Base-by-base conservation (phyloP, 768 basidiomycete species). In the Tulasnella sp. region DNA sequence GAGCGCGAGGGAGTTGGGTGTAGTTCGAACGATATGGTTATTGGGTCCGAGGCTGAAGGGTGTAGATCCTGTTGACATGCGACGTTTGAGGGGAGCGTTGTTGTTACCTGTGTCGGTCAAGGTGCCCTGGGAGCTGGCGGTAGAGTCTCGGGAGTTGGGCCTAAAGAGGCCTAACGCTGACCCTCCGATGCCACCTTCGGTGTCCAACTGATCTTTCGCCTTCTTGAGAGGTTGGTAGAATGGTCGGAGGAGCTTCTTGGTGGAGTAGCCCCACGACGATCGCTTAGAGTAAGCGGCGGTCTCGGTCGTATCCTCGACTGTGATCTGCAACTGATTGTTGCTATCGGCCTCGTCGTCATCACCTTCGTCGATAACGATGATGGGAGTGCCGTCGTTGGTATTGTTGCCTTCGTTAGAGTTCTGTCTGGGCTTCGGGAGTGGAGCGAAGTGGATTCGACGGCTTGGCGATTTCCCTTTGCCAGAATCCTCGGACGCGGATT, bases 361-460 rank as follows among this genome's bases (percentile, higher is more conserved):
- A 13, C 73, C 75, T 67, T 76, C 71, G 63, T 75, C 75, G 24
- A 68, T 70, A 61, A 74, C 68, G 64, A 73, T 64, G 62, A 50
- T 41, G 47, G 58, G 58, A 47, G 49, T 30, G 42, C 34, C 32
- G 48, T 77, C 73, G 52, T 78, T 26, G 45, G 30, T 47, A n/a
- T 5, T 7, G 21, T 76, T 73, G 51, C 78, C 76, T 52, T 80
- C 76, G 27, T 48, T 48, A n/a, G 27, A 21, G 27, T 23, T 23
- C 21, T 21, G 19, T 23, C 80, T 76, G 1, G 87, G 86, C 65
- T 87, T 85, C 0, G 91, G 91, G 17, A 93, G 78, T 1, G 91
- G 91, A 0, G 91, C 90, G 63, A 93, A 93, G 62, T 86, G 80
- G 61, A 93, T 91, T 55, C 67, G 69, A 58, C 64, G 63, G 49